Evolutionary conservation across 306 rosid species (phyloP), one percentile per base, ranked within the genome.

Genomic region (Alnus glutinosa): DNA sequence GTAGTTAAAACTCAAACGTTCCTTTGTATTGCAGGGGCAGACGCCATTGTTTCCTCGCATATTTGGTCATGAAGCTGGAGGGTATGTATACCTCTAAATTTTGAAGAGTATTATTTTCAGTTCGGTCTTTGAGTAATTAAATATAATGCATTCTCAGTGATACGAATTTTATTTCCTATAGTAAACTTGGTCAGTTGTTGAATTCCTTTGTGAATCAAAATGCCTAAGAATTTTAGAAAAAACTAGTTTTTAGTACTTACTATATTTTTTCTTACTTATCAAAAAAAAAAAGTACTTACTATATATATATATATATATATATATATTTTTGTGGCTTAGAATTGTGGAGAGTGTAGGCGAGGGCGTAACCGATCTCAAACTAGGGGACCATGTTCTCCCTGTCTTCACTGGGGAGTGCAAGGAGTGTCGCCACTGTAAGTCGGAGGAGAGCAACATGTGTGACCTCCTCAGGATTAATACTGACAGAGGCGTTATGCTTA

Each of bases 381-480:
- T 90, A 46, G 98, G 97, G 28, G 97, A 94, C 34, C 97, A 94
- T 59, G 98, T 92, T 55, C 98, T 94, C 18, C 97, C 97, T 0
- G 91, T 92, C 23, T 94, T 94, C 89, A 94, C 97, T 0, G 98
- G 98, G 14, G 98, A 94, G 72, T 94, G 98, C 64, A 89, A 89
- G 78, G 98, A 91, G 19, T 94, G 98, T 75, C 39, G 73, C 30
- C 98, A 92, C 76, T 94, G 98, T 47, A 83, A 89, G 73, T 92
- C 97, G 1, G 97, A 88, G 75, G 98, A 94, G 73, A 92, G 98
- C 87, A 94, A 94, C 89, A 87, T 94, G 98, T 94, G 98, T 63
- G 95, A 92, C 57, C 93, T 92, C 2, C 89, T 94, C 1, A 85
- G 98, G 80, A 92, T 94, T 87, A 94, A 94, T 78, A 91, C 98